These are phyloP conservation scores for Beta corolliflora DNA, from an alignment of 179 eudicot genomes.

Conservation along the genomic window DNA sequence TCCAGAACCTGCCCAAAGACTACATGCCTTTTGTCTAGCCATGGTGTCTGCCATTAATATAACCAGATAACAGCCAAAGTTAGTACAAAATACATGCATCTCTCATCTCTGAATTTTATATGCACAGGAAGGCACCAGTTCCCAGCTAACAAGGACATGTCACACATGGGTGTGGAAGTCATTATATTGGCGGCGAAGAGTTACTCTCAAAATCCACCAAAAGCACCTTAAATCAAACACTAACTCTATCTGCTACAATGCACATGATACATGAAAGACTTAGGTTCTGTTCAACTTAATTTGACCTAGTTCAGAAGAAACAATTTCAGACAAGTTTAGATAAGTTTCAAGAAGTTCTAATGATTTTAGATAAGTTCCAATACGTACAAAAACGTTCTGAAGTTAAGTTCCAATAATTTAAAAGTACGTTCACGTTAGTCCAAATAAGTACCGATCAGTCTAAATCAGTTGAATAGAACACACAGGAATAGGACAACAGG, in stretches of 20 bases:
- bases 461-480: no score
- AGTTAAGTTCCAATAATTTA: no score
- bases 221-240: neutral
- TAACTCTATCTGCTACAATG: neutral
- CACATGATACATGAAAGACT: neutral
- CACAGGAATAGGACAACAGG: no score
- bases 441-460: no score
- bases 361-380: no score
- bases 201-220: neutral
- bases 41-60: constrained; percentile 71
- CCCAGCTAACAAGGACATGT: neutral
- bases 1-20: constrained; percentile 92
- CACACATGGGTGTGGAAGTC: neutral
- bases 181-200: neutral
- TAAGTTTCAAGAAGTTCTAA: neutral
- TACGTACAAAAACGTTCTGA: neutral
- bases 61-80: neutral
- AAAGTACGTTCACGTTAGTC: no score
- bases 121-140: neutral
- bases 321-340: neutral
- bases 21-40: constrained; percentile 90
- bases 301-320: no score
- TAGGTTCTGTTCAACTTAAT: no score
- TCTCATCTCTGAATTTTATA: neutral
- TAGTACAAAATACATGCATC: neutral